These are phyloP conservation scores for Penicillium coffeae DNA, from an alignment of 495 filamentous ascomycete species.

Conservation along the genomic window DNA sequence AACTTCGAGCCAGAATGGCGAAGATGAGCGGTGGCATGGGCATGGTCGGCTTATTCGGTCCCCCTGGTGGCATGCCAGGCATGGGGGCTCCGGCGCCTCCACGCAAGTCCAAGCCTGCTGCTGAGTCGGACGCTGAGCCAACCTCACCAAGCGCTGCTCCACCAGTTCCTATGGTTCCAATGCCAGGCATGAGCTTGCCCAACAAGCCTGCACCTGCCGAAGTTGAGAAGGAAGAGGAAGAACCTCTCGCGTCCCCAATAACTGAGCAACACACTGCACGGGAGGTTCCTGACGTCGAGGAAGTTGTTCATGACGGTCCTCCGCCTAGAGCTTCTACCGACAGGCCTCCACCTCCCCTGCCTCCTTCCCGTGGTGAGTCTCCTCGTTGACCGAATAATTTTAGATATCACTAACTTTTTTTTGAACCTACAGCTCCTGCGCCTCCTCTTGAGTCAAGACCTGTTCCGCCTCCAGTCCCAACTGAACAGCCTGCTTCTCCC, in stretches of 20 bases:
- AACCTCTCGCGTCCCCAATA: conserved; percentile 30
- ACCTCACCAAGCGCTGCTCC: conserved; percentile 52
- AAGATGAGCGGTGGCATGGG: conserved; percentile 99
- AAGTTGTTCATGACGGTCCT: conserved; percentile 44
- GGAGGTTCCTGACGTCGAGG: conserved; percentile 61
- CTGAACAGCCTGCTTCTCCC: conserved; percentile 63
- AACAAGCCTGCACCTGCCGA: conserved; percentile 32
- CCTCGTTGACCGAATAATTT: not conserved
- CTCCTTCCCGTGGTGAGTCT: conserved; percentile 50
- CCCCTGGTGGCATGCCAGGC: conserved; percentile 63
- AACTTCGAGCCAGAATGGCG: conserved; percentile 90
- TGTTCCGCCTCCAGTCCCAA: conserved; percentile 53
- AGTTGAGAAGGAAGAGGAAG: conserved; percentile 44
- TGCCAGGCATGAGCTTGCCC: conserved; percentile 64
- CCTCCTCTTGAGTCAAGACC: conserved; percentile 33
- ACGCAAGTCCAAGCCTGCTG: conserved; percentile 50
- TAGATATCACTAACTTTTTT: conserved; percentile 3
- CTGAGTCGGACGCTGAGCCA: conserved; percentile 56
- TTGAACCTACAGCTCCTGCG: conserved; percentile 29
- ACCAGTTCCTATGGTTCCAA: conserved; percentile 72
- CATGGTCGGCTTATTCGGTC: conserved; percentile 90
- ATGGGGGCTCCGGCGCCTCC: conserved; percentile 42
- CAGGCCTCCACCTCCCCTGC: conserved; percentile 38
- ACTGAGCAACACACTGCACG: conserved; percentile 44
- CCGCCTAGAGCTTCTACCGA: conserved; percentile 44